These are phyloP conservation scores for Apiospora aurea DNA, from an alignment of 2,329 filamentous ascomycete genomes.

Conservation along the genomic window DNA sequence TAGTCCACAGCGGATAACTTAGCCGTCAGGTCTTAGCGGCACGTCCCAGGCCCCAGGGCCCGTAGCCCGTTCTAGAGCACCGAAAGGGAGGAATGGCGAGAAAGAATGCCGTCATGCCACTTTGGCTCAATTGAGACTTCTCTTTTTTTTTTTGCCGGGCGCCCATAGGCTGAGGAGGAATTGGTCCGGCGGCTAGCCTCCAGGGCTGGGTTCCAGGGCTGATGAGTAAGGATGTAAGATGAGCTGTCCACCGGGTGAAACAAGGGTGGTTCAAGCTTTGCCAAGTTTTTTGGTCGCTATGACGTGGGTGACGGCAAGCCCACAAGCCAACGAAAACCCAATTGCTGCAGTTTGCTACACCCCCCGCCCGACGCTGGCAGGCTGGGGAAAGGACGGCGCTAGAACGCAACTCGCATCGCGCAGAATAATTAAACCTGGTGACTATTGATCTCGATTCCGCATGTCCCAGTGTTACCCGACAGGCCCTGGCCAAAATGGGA, in stretches of 20 bases:
- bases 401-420: neutral
- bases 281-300: conserved; percentile 37
- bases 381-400: neutral
- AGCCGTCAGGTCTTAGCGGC: neutral
- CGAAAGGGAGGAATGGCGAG: neutral
- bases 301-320: conserved; percentile 31
- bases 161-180: neutral
- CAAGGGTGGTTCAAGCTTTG: conserved; percentile 37
- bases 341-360: neutral
- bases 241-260: conserved; percentile 23
- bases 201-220: neutral
- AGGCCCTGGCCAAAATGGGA: neutral
- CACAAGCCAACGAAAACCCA: neutral
- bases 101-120: conserved; percentile 3
- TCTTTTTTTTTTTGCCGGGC: too few species aligned
- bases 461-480: neutral
- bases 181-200: neutral
- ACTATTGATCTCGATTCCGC: conserved; percentile 6
- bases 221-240: conserved; percentile 20
- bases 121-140: neutral
- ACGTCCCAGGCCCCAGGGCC: neutral
- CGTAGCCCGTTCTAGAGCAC: neutral
- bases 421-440: neutral
- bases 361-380: neutral
- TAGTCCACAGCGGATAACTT: neutral